phyloP scores from a whole-genome alignment of 306 rosid species.

The Ormosia emarginata region DNA sequence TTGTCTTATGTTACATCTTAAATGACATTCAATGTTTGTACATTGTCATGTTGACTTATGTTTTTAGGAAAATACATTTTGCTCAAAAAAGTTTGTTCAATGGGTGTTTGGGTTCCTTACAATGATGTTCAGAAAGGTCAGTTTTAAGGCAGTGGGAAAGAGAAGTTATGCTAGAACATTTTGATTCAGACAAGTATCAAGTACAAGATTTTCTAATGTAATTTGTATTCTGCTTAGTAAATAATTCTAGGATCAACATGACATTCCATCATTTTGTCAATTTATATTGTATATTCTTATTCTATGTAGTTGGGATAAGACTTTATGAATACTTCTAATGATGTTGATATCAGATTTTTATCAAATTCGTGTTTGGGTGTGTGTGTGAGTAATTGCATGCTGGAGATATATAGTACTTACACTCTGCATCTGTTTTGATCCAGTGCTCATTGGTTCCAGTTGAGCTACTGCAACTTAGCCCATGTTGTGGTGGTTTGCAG shows the following conservation, averaged over 20 bases:
- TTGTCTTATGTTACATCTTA: background rate
- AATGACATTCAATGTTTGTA: background rate
- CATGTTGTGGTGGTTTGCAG: constrained; percentile 41
- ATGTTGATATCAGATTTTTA: background rate
- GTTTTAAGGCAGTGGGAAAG: background rate
- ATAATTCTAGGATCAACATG: background rate
- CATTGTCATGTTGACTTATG: background rate
- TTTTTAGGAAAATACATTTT: background rate
- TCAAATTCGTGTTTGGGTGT: background rate
- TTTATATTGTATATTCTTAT: background rate
- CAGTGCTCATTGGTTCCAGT: constrained; percentile 70
- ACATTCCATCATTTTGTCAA: background rate
- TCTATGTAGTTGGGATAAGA: constrained; percentile 1
- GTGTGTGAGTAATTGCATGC: constrained; percentile 4
- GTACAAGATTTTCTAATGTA: background rate
- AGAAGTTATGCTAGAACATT: background rate
- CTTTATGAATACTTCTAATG: background rate
- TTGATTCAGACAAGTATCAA: background rate
- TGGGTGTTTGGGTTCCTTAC: background rate
- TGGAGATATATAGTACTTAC: constrained; percentile 53
- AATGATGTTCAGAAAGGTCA: background rate
- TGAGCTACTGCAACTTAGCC: constrained; percentile 31
- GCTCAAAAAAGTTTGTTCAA: background rate
- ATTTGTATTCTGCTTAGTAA: background rate
- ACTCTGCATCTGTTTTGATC: constrained; percentile 90